These are phyloP conservation scores for Zygnema cylindricum DNA, from an alignment of 139 green algal genomes.

Conservation along the genomic window DNA sequence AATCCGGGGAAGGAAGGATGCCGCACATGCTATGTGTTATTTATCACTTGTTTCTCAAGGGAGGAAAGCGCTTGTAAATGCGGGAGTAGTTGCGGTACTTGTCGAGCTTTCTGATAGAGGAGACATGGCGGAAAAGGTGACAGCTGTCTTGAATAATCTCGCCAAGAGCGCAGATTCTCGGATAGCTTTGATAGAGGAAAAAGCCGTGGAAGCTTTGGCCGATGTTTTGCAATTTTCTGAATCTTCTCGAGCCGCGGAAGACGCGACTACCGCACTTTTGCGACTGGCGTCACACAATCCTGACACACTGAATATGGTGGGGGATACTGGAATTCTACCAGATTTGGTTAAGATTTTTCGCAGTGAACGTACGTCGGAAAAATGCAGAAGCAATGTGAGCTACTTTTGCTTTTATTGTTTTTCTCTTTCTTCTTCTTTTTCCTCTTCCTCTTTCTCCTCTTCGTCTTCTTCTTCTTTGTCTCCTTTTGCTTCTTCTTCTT, in stretches of 20 bases:
- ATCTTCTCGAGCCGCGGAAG: neutral
- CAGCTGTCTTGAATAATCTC: neutral
- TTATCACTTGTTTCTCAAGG: neutral
- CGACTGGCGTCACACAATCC: neutral
- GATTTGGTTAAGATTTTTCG: neutral
- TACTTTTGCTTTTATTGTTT: neutral
- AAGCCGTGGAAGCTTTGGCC: neutral
- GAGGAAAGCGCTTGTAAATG: neutral
- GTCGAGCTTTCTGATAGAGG: neutral
- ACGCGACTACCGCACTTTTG: neutral
- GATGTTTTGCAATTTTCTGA: neutral
- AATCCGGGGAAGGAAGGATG: neutral
- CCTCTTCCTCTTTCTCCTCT: too few species aligned
- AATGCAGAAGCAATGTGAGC: neutral
- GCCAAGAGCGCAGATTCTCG: neutral
- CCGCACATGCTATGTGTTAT: neutral
- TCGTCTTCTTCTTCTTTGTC: too few species aligned
- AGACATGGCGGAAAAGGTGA: neutral
- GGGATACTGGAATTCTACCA: neutral
- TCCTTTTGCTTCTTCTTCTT: too few species aligned
- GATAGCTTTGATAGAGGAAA: neutral
- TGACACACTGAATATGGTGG: neutral
- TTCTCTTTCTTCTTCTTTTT: neutral
- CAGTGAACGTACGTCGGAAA: neutral
- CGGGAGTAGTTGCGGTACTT: neutral